These are phyloP conservation scores for Suhomyces bribrorum DNA, from an alignment of 1,139 yeast species.

Conservation along the genomic window DNA sequence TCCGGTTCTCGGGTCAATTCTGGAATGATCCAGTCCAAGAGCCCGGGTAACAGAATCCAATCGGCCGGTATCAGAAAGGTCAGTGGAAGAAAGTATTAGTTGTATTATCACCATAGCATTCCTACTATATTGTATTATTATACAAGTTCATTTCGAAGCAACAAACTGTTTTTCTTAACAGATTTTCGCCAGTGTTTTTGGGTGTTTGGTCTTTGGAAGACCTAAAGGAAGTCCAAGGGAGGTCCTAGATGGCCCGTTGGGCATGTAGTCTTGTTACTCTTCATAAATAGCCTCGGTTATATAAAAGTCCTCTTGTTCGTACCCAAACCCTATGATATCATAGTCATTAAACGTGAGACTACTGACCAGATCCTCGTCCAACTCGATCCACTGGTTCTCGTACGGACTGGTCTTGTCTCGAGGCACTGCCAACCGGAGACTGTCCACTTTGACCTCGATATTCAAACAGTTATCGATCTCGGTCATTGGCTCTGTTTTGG, in stretches of 20 bases:
- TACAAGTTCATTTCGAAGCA: not conserved
- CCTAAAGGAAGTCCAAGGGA: too few species aligned
- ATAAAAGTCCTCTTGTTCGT: slow-evolving; percentile 38
- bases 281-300: slow-evolving; percentile 47
- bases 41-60: slow-evolving; percentile 25
- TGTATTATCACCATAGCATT: slow-evolving; percentile 3
- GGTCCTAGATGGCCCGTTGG: too few species aligned
- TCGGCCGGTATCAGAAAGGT: slow-evolving; percentile 45
- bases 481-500: slow-evolving; percentile 2
- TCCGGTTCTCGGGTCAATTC: slow-evolving; percentile 33
- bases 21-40: slow-evolving; percentile 24
- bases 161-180: not conserved
- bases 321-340: slow-evolving; percentile 44
- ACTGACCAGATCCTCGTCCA: slow-evolving; percentile 29
- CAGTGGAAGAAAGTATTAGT: slow-evolving; percentile 25
- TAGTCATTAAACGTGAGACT: slow-evolving; percentile 37
- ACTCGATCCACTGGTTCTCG: slow-evolving; percentile 41
- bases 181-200: not conserved
- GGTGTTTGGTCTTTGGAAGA: too few species aligned
- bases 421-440: slow-evolving; percentile 44
- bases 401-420: slow-evolving; percentile 42
- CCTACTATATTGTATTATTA: slow-evolving; percentile 5
- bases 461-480: not conserved
- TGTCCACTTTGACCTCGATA: slow-evolving; percentile 16
- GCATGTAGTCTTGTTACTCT: too few species aligned